Base-by-base conservation (phyloP, 2,329 filamentous ascomycete genomes). In the Sarocladium kiliense region DNA sequence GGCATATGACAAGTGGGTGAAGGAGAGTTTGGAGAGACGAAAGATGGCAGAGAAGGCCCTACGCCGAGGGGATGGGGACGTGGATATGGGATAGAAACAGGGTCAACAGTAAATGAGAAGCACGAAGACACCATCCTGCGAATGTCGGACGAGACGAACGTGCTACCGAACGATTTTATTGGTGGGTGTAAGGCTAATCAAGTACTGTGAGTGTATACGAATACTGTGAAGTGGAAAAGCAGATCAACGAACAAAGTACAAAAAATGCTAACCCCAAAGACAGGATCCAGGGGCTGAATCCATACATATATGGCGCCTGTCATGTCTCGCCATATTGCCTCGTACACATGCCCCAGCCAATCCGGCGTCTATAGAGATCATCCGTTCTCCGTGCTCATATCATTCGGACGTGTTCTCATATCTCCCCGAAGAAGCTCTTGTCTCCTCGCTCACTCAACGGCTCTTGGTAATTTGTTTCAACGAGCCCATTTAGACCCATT, bases 1-100 rank as follows among this genome's bases (percentile, higher is more conserved):
- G 12, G 84, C 77, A 12, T 94, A 93, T 68, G 79, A 86, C 1
- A 75, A 76, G 63, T 95, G 90, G 89, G 74, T 94, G 16, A 81
- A 82, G 54, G 84, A 88, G 56, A 84, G 84, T 16, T 79, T 86
- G 71, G 72, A 74, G 59, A 78, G 80, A 66, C 85, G 75, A 65
- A 69, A 70, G 62, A 62, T 66, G 16, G 66, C 70, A 2, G 73
- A 77, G 62, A 66, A 64, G 60, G 63, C 66, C 10, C 23, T 64
- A 57, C 59, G 65, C 26, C 65, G 70, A 2, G 67, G 66, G 0
- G 71, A 67, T 21, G 71, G 65, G 0, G 75, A 75, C 61, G 68
- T 74, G 11, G 72, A 76, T 45, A 77, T 77, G 76, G 68, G 50
- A 5, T 53, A 53, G 44, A 14, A 7, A n/a, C 23, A 27, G 21